Evolutionary conservation across 768 basidiomycete genomes (phyloP).

Genomic region (Amanita muscaria): DNA sequence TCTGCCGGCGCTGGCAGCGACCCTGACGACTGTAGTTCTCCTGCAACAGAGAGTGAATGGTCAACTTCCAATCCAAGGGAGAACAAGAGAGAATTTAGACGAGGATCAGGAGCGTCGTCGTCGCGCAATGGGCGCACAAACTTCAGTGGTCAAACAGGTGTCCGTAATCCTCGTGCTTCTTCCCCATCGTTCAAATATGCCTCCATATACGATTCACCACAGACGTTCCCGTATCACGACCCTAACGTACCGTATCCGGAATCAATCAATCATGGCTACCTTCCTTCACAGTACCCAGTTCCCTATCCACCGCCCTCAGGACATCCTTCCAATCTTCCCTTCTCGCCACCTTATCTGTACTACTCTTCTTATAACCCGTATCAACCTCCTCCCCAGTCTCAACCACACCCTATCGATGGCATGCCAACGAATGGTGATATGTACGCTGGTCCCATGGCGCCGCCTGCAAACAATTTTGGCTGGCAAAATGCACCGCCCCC

Average conservation of each 20-base stretch:
- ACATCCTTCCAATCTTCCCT: slow-evolving; percentile 29
- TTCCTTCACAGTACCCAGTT: slow-evolving; percentile 43
- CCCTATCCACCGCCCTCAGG: slow-evolving; percentile 34
- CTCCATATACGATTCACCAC: slow-evolving; percentile 58
- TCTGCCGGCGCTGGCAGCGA: slow-evolving; percentile 54
- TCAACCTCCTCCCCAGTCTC: slow-evolving; percentile 25
- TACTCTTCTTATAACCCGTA: slow-evolving; percentile 31
- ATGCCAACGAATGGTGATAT: slow-evolving; percentile 23
- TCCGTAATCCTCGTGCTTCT: slow-evolving; percentile 64
- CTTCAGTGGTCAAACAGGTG: slow-evolving; percentile 51
- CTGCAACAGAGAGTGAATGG: slow-evolving; percentile 78
- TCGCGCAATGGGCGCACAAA: slow-evolving; percentile 40
- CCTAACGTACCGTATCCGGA: slow-evolving; percentile 31
- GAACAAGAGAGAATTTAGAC: slow-evolving; percentile 40
- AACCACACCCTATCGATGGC: slow-evolving; percentile 25
- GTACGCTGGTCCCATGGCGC: slow-evolving; percentile 23
- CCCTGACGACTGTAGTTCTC: slow-evolving; percentile 63
- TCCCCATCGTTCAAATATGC: slow-evolving; percentile 75
- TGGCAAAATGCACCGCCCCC: slow-evolving; percentile 29
- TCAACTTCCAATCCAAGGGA: slow-evolving; percentile 47
- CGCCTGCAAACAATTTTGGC: slow-evolving; percentile 28
- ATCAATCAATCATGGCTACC: slow-evolving; percentile 30
- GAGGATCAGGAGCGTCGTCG: slow-evolving; percentile 45
- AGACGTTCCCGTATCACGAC: slow-evolving; percentile 35
- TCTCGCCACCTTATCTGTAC: slow-evolving; percentile 34